phyloP scores from a whole-genome alignment of 495 filamentous ascomycete genomes.

The Paragyromitra xinjiangensis region DNA sequence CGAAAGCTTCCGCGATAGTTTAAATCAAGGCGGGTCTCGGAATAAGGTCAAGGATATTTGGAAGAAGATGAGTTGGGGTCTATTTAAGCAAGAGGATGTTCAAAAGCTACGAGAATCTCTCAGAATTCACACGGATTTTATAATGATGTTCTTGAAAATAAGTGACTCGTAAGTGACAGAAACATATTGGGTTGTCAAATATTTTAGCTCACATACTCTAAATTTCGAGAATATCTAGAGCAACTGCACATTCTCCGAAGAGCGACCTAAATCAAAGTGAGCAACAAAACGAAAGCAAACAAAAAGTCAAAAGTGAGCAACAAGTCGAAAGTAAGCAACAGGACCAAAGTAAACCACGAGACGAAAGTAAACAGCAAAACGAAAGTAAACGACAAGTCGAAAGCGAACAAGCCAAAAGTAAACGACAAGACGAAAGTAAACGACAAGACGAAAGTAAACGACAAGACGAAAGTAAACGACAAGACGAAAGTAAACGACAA shows the following conservation, averaged over 20 bases:
- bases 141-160: background rate
- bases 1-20: conserved; percentile 21
- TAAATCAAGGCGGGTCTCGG: conserved; percentile 7
- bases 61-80: conserved; percentile 11
- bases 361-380: too few species aligned
- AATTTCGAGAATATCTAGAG: background rate
- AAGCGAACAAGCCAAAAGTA: too few species aligned
- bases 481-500: too few species aligned
- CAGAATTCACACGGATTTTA: background rate
- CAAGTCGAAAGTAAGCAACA: too few species aligned
- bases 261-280: background rate
- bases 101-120: conserved; percentile 5
- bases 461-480: too few species aligned
- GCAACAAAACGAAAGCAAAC: too few species aligned
- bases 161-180: background rate
- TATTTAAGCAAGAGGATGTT: conserved; percentile 6
- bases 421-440: too few species aligned
- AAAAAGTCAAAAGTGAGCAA: too few species aligned
- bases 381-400: too few species aligned
- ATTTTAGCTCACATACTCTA: background rate
- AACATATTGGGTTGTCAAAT: background rate
- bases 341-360: too few species aligned
- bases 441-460: too few species aligned
- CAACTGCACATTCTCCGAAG: background rate
- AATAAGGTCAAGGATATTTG: conserved; percentile 14